Evolutionary conservation across 495 filamentous ascomycete species (phyloP).

Genomic region (Podospora fimiseda): DNA sequence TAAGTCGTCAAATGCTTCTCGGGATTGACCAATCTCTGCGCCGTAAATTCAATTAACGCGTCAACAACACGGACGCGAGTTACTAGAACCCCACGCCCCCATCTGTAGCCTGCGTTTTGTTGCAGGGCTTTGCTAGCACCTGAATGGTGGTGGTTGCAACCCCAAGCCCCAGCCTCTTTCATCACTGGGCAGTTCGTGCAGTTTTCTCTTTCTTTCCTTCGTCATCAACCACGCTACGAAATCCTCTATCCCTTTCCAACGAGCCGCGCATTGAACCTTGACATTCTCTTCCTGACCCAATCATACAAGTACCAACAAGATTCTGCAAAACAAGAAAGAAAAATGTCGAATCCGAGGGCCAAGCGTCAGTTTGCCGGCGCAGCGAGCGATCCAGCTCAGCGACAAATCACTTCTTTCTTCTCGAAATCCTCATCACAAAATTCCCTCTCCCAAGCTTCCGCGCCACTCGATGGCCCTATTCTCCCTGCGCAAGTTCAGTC

Average conservation of each 20-base stretch:
- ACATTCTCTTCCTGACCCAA: background rate
- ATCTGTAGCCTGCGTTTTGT: background rate
- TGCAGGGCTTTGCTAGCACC: background rate
- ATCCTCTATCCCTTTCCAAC: background rate
- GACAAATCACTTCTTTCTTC: conserved; percentile 47
- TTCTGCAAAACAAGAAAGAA: conserved; percentile 1
- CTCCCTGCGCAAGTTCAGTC: conserved; percentile 63
- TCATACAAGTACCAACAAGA: background rate
- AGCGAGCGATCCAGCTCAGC: conserved; percentile 42
- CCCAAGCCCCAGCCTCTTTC: conserved; percentile 6
- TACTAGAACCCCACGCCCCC: background rate
- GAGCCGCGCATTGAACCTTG: background rate
- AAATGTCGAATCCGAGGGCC: conserved; percentile 39
- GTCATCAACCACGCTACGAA: background rate
- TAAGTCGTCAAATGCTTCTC: no score
- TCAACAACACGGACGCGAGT: conserved; percentile 21
- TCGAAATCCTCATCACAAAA: conserved; percentile 20
- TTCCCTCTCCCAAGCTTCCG: conserved; percentile 6
- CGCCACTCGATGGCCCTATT: conserved; percentile 40
- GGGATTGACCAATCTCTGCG: conserved; percentile 9
- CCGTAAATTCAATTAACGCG: conserved; percentile 20
- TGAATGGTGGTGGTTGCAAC: background rate
- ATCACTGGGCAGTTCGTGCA: no score
- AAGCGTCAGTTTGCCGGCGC: conserved; percentile 49
- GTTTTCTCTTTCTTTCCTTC: background rate